These are phyloP conservation scores for Escallonia herrerae DNA, from an alignment of 129 eudicot genomes.

Conservation along the genomic window DNA sequence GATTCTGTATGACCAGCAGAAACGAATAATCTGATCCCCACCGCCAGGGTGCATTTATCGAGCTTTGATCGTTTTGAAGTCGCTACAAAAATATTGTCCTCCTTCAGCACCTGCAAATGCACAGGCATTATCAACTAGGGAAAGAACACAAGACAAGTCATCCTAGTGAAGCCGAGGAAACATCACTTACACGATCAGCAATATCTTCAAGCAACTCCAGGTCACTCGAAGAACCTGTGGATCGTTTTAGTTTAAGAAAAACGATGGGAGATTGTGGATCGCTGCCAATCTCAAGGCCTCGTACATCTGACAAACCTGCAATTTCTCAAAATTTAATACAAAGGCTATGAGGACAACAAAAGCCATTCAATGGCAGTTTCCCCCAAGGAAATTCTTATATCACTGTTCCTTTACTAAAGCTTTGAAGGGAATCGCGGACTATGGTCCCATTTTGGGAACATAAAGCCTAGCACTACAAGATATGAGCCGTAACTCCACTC, in stretches of 20 bases:
- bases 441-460: no score
- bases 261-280: conserved; percentile 81
- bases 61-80: conserved; percentile 49
- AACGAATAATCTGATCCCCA: conserved; percentile 63
- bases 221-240: conserved; percentile 62
- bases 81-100: conserved; percentile 47
- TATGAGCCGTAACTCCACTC: no score
- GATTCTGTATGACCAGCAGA: conserved; percentile 78
- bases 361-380: no score
- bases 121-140: background rate
- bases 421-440: no score
- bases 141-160: no score
- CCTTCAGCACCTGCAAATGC: conserved; percentile 50
- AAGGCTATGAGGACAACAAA: no score
- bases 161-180: background rate
- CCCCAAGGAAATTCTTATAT: no score
- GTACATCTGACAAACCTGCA: conserved; percentile 60
- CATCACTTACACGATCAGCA: conserved; percentile 48
- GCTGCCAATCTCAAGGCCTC: conserved; percentile 70
- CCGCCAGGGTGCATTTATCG: conserved; percentile 69
- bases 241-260: conserved; percentile 49
- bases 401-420: no score
- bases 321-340: background rate
- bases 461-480: no score
- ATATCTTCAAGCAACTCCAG: conserved; percentile 63